These are phyloP conservation scores for Botrytis deweyae DNA, from an alignment of 2,329 filamentous ascomycete genomes.

Conservation along the genomic window DNA sequence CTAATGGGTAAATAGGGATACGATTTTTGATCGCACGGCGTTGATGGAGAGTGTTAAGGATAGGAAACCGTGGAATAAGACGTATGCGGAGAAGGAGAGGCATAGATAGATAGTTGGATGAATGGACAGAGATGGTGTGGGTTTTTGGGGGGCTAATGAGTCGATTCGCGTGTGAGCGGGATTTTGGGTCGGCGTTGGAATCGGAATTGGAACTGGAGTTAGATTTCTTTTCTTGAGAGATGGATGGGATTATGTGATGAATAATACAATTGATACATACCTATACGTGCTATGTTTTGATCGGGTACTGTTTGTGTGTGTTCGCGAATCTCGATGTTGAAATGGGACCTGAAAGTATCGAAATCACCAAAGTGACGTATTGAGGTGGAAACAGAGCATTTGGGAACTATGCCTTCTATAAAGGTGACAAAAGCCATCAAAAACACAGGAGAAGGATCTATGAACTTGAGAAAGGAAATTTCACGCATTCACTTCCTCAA, in stretches of 20 bases:
- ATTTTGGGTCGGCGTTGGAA: not conserved
- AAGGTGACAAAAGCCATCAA: not conserved
- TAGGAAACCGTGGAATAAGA: constrained; percentile 26
- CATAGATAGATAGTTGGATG: not conserved
- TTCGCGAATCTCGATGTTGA: not conserved
- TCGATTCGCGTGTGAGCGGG: not conserved
- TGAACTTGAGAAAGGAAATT: not conserved
- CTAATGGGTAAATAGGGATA: constrained; percentile 18
- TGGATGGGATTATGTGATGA: not conserved
- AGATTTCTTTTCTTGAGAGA: no score
- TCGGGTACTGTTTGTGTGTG: not conserved
- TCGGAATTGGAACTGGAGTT: not conserved
- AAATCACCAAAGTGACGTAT: not conserved
- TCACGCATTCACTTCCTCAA: not conserved
- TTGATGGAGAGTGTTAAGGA: constrained; percentile 24
- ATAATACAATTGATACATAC: not conserved
- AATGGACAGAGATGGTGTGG: not conserved
- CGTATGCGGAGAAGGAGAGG: constrained; percentile 23
- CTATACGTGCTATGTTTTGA: not conserved
- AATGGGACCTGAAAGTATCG: not conserved
- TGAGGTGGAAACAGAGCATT: not conserved
- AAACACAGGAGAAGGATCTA: not conserved
- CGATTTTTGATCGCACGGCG: constrained; percentile 26
- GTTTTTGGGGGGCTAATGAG: not conserved
- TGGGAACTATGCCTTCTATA: not conserved